A percentile compares a stretch with the other conserved stretches of the same genome.
Evolutionary conservation across 257 asterid genomes (phyloP).

Genomic region (Fraxinus anomala): DNA sequence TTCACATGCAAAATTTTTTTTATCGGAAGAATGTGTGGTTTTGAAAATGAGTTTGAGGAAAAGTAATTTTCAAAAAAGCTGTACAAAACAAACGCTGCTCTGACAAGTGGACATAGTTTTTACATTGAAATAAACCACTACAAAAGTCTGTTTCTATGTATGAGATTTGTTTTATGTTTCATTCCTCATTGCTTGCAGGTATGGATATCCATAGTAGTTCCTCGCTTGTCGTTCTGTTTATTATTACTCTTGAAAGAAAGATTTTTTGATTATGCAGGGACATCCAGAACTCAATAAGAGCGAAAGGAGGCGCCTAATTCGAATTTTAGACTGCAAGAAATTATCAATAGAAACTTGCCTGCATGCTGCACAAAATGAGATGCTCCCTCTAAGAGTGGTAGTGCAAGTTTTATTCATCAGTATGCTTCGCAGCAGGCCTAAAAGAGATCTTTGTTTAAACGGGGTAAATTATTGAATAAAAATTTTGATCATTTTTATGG

Average conservation of each 20-base stretch:
- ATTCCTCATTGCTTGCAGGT: too few species aligned
- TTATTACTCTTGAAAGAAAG: background rate
- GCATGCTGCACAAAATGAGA: constrained; percentile 92
- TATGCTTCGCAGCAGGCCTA: constrained; percentile 53
- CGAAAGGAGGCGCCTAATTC: constrained; percentile 70
- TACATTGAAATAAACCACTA: too few species aligned
- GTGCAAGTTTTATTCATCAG: constrained; percentile 73
- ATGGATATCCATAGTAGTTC: background rate
- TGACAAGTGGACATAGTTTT: background rate
- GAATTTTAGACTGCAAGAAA: constrained; percentile 71
- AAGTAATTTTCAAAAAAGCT: too few species aligned
- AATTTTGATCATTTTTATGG: background rate
- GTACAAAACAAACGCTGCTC: background rate
- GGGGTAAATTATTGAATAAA: background rate
- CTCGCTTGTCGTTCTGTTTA: background rate
- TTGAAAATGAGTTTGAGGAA: too few species aligned
- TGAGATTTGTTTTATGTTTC: too few species aligned
- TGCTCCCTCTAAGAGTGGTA: constrained; percentile 77
- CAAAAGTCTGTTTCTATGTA: too few species aligned
- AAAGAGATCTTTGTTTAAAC: constrained; percentile 10
- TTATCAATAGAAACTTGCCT: constrained; percentile 74
- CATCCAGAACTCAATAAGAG: constrained; percentile 73
- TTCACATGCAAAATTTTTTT: too few species aligned
- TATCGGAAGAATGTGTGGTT: too few species aligned
- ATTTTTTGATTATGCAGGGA: constrained; percentile 48